Conservation (phyloP, 1,284 basidiomycete species). For the Austroboletus olivaceoglutinosus region DNA sequence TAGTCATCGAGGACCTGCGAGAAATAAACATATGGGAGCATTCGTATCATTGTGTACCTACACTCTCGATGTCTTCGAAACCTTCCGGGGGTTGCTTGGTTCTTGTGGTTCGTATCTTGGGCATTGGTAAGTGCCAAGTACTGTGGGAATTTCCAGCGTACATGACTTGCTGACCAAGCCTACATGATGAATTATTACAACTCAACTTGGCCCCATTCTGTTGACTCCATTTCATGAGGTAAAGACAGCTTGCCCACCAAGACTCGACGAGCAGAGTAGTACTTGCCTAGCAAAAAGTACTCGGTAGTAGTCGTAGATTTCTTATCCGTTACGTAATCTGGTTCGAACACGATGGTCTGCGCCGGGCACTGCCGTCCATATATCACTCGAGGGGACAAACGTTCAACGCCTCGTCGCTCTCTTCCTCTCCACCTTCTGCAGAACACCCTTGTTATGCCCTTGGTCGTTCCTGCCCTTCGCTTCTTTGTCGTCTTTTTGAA, state of each 20-base stretch:
- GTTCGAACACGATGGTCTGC: conserved; percentile 10
- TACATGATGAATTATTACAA: too few species aligned
- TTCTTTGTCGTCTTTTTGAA: conserved; percentile 71
- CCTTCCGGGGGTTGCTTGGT: conserved; percentile 97
- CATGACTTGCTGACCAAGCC: conserved; percentile 14
- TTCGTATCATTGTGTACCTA: conserved; percentile 33
- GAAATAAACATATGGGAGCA: conserved; percentile 6
- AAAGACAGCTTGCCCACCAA: too few species aligned
- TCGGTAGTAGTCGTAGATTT: not conserved
- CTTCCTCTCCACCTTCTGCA: not conserved
- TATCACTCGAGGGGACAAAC: not conserved
- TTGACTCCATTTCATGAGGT: too few species aligned
- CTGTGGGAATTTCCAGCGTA: conserved; percentile 19
- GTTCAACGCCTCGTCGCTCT: not conserved
- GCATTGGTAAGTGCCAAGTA: conserved; percentile 59
- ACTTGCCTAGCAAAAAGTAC: not conserved
- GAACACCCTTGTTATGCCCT: conserved; percentile 47
- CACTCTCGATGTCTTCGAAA: conserved; percentile 91
- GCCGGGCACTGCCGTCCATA: not conserved
- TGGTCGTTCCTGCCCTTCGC: conserved; percentile 67
- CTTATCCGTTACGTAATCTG: conserved; percentile 24
- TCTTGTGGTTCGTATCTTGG: conserved; percentile 90
- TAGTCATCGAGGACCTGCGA: conserved; percentile 87
- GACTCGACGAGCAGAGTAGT: not conserved
- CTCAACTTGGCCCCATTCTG: too few species aligned